A percentile compares a stretch with the other conserved stretches of the same genome.
phyloP scores from a whole-genome alignment of 1,139 yeast species.

The Diutina sp. region DNA sequence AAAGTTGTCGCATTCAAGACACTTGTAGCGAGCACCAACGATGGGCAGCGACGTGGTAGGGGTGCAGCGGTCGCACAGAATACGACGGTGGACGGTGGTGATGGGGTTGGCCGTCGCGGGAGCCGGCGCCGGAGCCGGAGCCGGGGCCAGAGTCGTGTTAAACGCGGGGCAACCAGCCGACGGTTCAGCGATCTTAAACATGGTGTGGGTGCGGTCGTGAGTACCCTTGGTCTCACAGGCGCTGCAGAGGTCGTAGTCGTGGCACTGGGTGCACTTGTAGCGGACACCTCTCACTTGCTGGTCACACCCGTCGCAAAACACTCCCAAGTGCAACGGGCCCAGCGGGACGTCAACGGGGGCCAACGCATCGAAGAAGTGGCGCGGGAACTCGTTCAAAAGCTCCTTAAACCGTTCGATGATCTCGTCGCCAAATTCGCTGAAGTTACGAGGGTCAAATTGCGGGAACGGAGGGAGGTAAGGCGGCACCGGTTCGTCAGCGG shows the following conservation, averaged over 20 bases:
- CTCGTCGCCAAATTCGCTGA: not conserved
- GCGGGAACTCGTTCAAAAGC: not conserved
- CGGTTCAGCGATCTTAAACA: constrained; percentile 14
- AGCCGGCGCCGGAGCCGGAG: constrained; percentile 6
- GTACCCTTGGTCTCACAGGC: not conserved
- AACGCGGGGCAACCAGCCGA: constrained; percentile 5
- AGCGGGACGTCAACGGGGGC: not conserved
- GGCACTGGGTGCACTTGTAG: constrained; percentile 1
- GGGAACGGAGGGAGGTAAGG: not conserved
- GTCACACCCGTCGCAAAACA: not conserved
- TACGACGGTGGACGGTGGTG: constrained; percentile 5
- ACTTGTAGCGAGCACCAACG: constrained; percentile 38
- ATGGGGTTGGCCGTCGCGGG: constrained; percentile 9
- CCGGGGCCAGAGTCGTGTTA: too few species aligned
- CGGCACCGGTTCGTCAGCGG: constrained; percentile 9
- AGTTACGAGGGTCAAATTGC: not conserved
- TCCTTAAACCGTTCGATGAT: not conserved
- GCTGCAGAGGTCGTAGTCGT: constrained; percentile 1
- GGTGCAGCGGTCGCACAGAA: constrained; percentile 30
- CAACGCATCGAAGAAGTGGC: constrained; percentile 1
- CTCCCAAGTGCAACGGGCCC: not conserved
- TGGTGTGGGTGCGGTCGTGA: constrained; percentile 2
- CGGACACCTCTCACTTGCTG: not conserved
- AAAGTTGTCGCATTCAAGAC: constrained; percentile 41
- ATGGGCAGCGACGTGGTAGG: constrained; percentile 20